Evolutionary conservation across 257 asterid genomes (phyloP).

Genomic region (Ajuga chamaepitys): DNA sequence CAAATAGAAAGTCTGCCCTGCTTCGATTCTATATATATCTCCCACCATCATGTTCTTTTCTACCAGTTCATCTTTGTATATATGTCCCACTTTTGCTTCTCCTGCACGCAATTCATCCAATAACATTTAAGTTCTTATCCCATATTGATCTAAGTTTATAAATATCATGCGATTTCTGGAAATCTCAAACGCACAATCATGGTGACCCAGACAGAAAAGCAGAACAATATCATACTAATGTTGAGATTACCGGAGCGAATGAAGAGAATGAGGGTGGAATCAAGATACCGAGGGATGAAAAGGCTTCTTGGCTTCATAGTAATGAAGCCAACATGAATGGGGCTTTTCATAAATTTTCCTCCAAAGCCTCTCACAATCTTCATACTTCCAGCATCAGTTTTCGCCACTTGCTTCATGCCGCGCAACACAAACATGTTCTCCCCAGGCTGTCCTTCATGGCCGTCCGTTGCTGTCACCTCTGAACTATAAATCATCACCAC

Average conservation of each 20-base stretch:
- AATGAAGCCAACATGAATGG: slow-evolving; percentile 65
- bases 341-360: slow-evolving; percentile 13
- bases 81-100: slow-evolving; percentile 66
- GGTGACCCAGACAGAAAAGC: no score
- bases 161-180: no score
- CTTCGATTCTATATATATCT: slow-evolving; percentile 59
- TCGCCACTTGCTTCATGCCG: slow-evolving; percentile 40
- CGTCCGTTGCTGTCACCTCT: no score
- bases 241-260: no score
- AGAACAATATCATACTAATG: no score
- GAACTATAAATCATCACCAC: no score
- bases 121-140: no score
- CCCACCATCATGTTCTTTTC: slow-evolving; percentile 58
- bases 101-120: no score
- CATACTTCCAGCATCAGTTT: slow-evolving; percentile 70
- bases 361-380: slow-evolving; percentile 46
- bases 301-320: slow-evolving; percentile 78
- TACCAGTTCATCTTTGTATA: slow-evolving; percentile 63
- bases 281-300: slow-evolving; percentile 84
- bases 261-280: slow-evolving; percentile 65
- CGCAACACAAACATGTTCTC: slow-evolving; percentile 46
- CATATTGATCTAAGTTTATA: no score
- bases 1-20: slow-evolving; percentile 81
- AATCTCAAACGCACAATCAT: no score
- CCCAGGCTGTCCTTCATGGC: no score